These are phyloP conservation scores for Primulina tabacum DNA, from an alignment of 257 asterid genomes.

Conservation along the genomic window DNA sequence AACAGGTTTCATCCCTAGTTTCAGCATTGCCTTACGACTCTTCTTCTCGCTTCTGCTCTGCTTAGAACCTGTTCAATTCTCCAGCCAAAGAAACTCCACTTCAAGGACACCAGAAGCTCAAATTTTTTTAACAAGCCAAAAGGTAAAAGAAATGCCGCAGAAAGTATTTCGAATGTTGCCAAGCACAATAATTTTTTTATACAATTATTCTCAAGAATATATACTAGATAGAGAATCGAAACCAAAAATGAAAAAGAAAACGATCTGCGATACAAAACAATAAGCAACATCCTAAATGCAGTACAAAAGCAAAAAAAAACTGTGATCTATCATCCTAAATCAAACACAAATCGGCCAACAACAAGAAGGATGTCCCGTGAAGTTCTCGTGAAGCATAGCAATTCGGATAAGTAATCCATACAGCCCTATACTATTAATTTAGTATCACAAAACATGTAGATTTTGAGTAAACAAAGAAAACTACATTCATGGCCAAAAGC, in stretches of 20 bases:
- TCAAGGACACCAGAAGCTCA: not conserved
- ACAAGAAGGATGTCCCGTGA: not conserved
- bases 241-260: not conserved
- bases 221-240: not conserved
- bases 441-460: no score
- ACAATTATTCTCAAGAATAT: no score
- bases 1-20: slow-evolving; percentile 38
- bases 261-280: not conserved
- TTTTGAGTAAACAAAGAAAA: no score
- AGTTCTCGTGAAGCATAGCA: not conserved
- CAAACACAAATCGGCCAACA: not conserved
- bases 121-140: not conserved
- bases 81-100: not conserved
- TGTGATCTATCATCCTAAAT: not conserved
- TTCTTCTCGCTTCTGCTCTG: slow-evolving; percentile 43
- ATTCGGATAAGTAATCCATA: no score
- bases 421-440: no score
- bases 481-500: not conserved
- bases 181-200: no score
- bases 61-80: slow-evolving; percentile 23
- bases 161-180: not conserved
- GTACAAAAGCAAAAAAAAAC: not conserved
- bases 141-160: not conserved
- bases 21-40: slow-evolving; percentile 43
- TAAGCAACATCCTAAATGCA: not conserved